These are phyloP conservation scores for Clavispora santaluciae DNA, from an alignment of 805 yeast species.

Conservation along the genomic window DNA sequence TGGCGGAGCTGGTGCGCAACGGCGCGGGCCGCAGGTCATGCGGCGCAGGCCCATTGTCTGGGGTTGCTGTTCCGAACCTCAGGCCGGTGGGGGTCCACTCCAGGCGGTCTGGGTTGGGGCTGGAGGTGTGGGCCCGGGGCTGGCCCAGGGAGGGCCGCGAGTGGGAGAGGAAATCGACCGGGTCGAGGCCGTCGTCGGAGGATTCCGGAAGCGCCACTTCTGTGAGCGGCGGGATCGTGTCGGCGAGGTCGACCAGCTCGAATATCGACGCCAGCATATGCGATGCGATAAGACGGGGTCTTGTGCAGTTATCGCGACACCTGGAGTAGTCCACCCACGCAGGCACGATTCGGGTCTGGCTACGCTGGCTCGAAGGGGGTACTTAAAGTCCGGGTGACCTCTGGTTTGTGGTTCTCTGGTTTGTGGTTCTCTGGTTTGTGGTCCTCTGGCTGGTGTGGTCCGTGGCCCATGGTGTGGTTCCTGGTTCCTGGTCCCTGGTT, in stretches of 20 bases:
- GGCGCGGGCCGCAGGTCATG: neutral
- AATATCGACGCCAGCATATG: constrained; percentile 5
- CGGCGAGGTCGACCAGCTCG: constrained; percentile 15
- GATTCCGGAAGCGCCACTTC: constrained; percentile 6
- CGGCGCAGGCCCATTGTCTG: too few relatives aligned
- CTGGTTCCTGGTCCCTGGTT: too few relatives aligned
- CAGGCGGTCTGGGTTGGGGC: neutral
- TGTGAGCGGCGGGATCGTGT: constrained; percentile 4
- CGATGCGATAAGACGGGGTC: neutral
- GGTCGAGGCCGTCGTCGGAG: constrained; percentile 19
- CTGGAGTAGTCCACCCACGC: too few relatives aligned
- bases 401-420: too few relatives aligned
- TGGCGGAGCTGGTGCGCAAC: neutral
- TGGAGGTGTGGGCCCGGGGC: neutral
- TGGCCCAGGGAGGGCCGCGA: constrained; percentile 4
- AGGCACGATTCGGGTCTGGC: too few relatives aligned
- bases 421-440: too few relatives aligned
- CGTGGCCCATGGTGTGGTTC: too few relatives aligned
- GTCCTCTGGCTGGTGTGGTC: too few relatives aligned
- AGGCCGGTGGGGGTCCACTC: constrained; percentile 6
- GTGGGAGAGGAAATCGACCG: constrained; percentile 16
- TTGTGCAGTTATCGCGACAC: neutral
- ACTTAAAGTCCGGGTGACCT: too few relatives aligned
- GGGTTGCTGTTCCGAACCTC: constrained; percentile 1
- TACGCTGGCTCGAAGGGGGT: too few relatives aligned